Conservation (phyloP, 179 eudicot genomes). For the Actinidia arguta region DNA sequence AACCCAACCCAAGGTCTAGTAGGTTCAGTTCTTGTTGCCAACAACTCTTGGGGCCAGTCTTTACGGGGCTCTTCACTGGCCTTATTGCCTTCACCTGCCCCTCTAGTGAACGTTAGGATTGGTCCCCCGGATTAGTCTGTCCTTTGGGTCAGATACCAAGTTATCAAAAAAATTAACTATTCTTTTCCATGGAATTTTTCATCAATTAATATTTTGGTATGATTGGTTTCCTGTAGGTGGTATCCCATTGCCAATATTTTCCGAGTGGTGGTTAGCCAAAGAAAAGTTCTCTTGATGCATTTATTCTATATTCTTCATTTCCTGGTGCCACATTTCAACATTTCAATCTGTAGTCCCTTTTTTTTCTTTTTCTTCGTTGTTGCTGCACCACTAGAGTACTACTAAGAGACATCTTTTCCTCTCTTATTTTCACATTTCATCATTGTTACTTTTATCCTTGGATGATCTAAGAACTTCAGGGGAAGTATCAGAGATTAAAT, state of each 20-base stretch:
- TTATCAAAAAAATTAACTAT: no score
- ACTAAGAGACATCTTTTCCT: neutral
- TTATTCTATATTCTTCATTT: conserved; percentile 79
- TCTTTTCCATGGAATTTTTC: neutral
- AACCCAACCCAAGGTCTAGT: no score
- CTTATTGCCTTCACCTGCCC: no score
- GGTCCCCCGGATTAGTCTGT: no score
- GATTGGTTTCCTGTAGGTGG: conserved; percentile 59
- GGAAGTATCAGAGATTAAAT: neutral
- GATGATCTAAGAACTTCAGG: neutral
- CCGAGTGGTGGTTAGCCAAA: conserved; percentile 97
- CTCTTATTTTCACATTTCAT: neutral
- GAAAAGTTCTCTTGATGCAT: conserved; percentile 76
- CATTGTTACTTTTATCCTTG: neutral
- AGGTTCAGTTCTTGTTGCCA: no score
- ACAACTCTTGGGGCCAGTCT: neutral
- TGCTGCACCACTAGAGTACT: neutral
- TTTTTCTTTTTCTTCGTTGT: neutral
- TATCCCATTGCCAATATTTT: conserved; percentile 80
- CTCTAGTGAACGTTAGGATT: no score
- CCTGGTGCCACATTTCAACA: conserved; percentile 87
- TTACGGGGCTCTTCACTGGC: no score
- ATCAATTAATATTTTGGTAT: neutral
- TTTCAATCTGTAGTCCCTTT: conserved; percentile 42
- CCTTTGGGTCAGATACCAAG: no score